Evolutionary conservation across 2,329 filamentous ascomycete genomes (phyloP), one percentile per base, ranked within the genome.

Genomic region (Pseudodiploospora longispora): DNA sequence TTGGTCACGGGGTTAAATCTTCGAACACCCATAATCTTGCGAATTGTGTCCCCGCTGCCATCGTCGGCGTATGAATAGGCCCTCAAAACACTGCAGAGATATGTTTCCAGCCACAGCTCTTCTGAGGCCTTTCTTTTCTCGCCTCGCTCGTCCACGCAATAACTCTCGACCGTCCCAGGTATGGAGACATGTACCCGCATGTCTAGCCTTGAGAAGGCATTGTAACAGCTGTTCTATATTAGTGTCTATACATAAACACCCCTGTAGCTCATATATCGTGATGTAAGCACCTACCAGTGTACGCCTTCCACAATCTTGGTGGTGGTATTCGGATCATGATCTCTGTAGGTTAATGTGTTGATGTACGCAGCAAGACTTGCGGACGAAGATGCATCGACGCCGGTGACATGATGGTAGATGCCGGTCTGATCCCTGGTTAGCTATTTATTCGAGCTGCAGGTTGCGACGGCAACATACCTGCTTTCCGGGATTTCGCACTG

Each of bases 141-240:
- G 52, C 93, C 93, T 57, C 90, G 82, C 68, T 98, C 93, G 64
- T 98, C 91, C 46, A 98, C 86, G 64, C 91, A 97, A 64, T 96
- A 97, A 66, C 88, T 94, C 64, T 98, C 91, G 42, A 98, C 88
- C 7, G 87, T 93, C 48, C 93, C 93, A 12, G 93, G 93, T 52
- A 98, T 97, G 52, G 90, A 91, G 47, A 98, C 91, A 60, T 97
- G 90, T 9, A 98, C 91, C 49, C 93, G 88, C 93, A 98, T 98
- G 60, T 98, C 93, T 42, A 97, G 76, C 52, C 94, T 81, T 5
- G 93, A 97, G 66, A 98, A 96, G 52, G 93, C 93, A 87, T 98
- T 98, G 76, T 98, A 98, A 68, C 93, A 98, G 69, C 73, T 76
- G 47, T 6, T 6, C 8, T 12, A 4, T 10, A 41, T 56, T 36